phyloP scores from a whole-genome alignment of 306 rosid species.

The Luffa aegyptiaca region DNA sequence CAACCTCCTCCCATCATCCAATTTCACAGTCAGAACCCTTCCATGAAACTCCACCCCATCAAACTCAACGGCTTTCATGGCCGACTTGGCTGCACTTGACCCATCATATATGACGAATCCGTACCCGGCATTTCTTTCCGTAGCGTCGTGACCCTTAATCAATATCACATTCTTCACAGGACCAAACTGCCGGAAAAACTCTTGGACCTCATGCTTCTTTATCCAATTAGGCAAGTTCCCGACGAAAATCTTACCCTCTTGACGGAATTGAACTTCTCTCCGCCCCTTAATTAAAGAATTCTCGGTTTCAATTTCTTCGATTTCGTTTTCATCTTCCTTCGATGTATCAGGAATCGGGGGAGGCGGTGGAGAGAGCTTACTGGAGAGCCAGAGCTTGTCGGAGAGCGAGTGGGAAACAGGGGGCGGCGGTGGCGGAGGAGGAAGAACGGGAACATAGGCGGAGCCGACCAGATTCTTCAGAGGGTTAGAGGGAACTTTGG shows the following conservation, averaged over 20 bases:
- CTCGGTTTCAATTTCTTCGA: neutral
- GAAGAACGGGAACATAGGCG: slow-evolving; percentile 14
- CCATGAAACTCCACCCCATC: slow-evolving; percentile 92
- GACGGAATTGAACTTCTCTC: slow-evolving; percentile 30
- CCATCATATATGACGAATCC: slow-evolving; percentile 67
- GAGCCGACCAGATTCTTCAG: slow-evolving; percentile 28
- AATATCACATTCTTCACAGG: slow-evolving; percentile 58
- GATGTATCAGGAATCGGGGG: neutral
- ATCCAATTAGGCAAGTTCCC: slow-evolving; percentile 81
- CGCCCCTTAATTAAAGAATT: slow-evolving; percentile 9
- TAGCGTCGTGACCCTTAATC: slow-evolving; percentile 50
- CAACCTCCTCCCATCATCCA: slow-evolving; percentile 69
- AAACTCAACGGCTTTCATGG: slow-evolving; percentile 77
- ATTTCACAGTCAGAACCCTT: slow-evolving; percentile 64
- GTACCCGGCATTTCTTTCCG: slow-evolving; percentile 59
- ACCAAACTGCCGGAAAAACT: slow-evolving; percentile 84
- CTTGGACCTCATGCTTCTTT: slow-evolving; percentile 54
- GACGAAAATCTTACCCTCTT: slow-evolving; percentile 76
- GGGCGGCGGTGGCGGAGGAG: neutral
- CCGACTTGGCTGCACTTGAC: slow-evolving; percentile 36
- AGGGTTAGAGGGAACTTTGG: slow-evolving; percentile 41
- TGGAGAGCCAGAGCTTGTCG: slow-evolving; percentile 75
- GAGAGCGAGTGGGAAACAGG: slow-evolving; percentile 29
- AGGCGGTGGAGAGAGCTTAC: slow-evolving; percentile 61
- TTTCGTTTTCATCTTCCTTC: neutral